Evolutionary conservation across 2,329 filamentous ascomycete species (phyloP), one percentile per base, ranked within the genome.

Genomic region (Drechmeria coniospora): DNA sequence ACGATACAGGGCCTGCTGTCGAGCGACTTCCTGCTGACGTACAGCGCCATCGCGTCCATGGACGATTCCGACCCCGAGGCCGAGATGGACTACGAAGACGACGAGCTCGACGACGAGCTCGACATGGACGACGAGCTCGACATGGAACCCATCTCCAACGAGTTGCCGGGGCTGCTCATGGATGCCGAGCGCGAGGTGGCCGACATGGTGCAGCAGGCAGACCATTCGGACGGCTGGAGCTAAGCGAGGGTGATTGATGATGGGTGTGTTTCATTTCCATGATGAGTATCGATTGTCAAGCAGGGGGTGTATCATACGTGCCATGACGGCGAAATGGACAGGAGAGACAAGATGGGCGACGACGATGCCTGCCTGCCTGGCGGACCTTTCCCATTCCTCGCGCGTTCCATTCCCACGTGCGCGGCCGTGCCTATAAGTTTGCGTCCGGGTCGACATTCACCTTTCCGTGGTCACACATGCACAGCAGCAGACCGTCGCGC

Each of bases 391-490:
- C n/a, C n/a, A n/a, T n/a, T n/a, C n/a, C n/a, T n/a, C n/a, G n/a
- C n/a, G n/a, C n/a, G n/a, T n/a, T n/a, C n/a, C n/a, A n/a, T n/a
- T n/a, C n/a, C n/a, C 9, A 11, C 9, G 9, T 11, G 9, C 5
- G 20, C 15, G 7, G 5, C 12, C 27, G 28, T 11, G 34, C 28
- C 32, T 38, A 50, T 10, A 50, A 15, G 30, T 49, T 53, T n/a
- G 43, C 32, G 9, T 40, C 43, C 0, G 61, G 53, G 38, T 77
- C 70, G 23, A 63, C 65, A 40, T 70, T 74, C 3, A 65, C 66
- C 49, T 79, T 79, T 23, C 68, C 65, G 51, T 79, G 74, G 41
- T 77, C 71, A 27, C 67, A 74, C 6, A 64, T 57, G 3, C 66
- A 60, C 41, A 74, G 46, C 8, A 78, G 34, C 23, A 54, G 51